phyloP scores from a whole-genome alignment of 306 rosid species.

The Phaseolus lunatus region DNA sequence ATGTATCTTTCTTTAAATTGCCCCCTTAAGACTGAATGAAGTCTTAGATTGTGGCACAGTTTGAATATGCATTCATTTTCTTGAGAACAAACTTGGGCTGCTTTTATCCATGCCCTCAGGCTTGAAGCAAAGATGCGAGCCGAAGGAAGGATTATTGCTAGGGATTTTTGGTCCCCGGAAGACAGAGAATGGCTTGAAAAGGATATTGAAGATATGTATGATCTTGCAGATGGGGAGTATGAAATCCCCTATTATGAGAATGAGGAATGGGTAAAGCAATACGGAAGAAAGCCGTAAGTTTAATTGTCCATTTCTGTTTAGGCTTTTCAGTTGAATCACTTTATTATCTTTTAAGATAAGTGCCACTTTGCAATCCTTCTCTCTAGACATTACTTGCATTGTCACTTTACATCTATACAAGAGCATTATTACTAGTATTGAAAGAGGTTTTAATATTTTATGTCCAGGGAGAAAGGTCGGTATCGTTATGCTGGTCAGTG shows the following conservation, averaged over 20 bases:
- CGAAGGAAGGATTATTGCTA: constrained; percentile 72
- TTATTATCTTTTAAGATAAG: constrained; percentile 20
- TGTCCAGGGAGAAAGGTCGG: constrained; percentile 92
- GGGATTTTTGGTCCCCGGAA: constrained; percentile 83
- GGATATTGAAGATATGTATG: constrained; percentile 89
- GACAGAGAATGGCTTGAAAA: constrained; percentile 91
- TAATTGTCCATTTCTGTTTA: constrained; percentile 30
- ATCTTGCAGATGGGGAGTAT: constrained; percentile 58
- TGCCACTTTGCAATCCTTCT: not conserved
- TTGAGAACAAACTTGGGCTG: constrained; percentile 40
- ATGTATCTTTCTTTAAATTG: constrained; percentile 45
- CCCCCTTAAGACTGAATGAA: constrained; percentile 21
- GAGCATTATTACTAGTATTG: constrained; percentile 35
- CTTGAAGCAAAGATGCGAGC: constrained; percentile 93
- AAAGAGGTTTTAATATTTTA: constrained; percentile 26
- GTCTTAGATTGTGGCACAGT: constrained; percentile 29
- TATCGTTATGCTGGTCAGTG: constrained; percentile 97
- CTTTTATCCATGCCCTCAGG: constrained; percentile 56
- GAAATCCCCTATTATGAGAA: constrained; percentile 84
- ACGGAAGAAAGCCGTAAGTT: constrained; percentile 85
- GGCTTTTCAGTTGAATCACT: constrained; percentile 14
- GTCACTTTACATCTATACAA: constrained; percentile 19
- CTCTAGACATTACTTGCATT: constrained; percentile 27
- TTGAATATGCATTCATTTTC: constrained; percentile 34
- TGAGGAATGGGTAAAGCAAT: constrained; percentile 72